phyloP scores from a whole-genome alignment of 2,329 filamentous ascomycete genomes.

The Fusarium sp. region DNA sequence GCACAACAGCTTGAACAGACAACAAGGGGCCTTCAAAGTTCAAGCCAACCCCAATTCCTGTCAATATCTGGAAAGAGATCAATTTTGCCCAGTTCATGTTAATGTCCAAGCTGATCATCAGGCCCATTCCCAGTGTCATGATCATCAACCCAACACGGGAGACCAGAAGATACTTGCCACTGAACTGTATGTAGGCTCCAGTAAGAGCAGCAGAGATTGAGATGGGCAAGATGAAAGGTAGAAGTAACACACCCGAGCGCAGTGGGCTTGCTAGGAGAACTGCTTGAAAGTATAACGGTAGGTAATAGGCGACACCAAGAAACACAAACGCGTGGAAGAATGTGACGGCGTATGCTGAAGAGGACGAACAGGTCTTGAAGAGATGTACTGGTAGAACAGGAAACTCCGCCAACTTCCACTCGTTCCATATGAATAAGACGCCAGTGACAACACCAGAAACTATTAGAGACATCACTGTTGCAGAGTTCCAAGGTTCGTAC shows the following conservation, averaged over 20 bases:
- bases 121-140: constrained; percentile 67
- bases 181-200: constrained; percentile 58
- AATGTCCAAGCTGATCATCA: constrained; percentile 64
- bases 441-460: constrained; percentile 65
- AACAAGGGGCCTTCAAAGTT: constrained; percentile 72
- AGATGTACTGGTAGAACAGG: constrained; percentile 75
- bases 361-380: constrained; percentile 64
- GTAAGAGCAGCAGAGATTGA: constrained; percentile 54
- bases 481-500: constrained; percentile 67
- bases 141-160: constrained; percentile 64
- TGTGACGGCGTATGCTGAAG: constrained; percentile 61
- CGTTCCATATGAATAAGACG: constrained; percentile 65
- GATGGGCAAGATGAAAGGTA: constrained; percentile 67
- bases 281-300: constrained; percentile 78
- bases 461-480: constrained; percentile 69
- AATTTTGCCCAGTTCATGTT: constrained; percentile 58
- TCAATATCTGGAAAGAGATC: constrained; percentile 65
- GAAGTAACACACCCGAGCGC: constrained; percentile 67
- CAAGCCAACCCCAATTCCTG: constrained; percentile 68
- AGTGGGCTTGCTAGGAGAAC: constrained; percentile 69
- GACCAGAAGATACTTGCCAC: constrained; percentile 65
- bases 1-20: constrained; percentile 70
- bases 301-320: constrained; percentile 73
- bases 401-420: constrained; percentile 69
- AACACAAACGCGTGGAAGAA: constrained; percentile 65